These are phyloP conservation scores for Alternaria rosae DNA, from an alignment of 2,329 filamentous ascomycete genomes.

Conservation along the genomic window DNA sequence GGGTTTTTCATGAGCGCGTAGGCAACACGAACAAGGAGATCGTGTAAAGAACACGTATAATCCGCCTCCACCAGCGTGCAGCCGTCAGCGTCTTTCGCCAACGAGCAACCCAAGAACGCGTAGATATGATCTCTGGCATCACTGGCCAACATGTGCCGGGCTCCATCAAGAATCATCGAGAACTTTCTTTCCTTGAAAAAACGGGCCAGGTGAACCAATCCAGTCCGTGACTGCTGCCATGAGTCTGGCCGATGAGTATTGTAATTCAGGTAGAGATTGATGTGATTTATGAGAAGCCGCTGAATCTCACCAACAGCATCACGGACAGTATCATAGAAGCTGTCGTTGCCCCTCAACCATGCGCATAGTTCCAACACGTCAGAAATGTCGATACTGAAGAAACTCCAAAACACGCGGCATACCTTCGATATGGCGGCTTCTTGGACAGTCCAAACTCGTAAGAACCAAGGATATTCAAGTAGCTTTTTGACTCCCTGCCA, in stretches of 20 bases:
- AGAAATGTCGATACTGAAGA: neutral
- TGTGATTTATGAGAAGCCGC: no score
- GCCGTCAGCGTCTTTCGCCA: neutral
- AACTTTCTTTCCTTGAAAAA: neutral
- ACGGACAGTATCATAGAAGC: no score
- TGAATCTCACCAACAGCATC: no score
- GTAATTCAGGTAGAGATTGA: neutral
- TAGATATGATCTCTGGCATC: neutral
- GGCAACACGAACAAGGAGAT: neutral
- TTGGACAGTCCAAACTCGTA: neutral
- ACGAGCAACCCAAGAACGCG: neutral
- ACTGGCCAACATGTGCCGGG: fast-evolving
- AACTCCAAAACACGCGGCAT: neutral
- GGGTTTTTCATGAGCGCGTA: fast-evolving
- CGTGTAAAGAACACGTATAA: neutral
- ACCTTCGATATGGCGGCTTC: neutral
- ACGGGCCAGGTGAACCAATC: neutral
- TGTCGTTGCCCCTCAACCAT: no score
- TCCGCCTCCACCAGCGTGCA: neutral
- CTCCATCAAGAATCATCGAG: fast-evolving
- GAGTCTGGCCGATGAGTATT: fast-evolving
- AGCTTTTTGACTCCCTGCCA: fast-evolving
- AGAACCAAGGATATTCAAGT: fast-evolving
- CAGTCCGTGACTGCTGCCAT: neutral
- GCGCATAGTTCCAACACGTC: neutral